These are phyloP conservation scores for Naegleria lovaniensis DNA, from an alignment of 208 protist genomes.

Conservation along the genomic window DNA sequence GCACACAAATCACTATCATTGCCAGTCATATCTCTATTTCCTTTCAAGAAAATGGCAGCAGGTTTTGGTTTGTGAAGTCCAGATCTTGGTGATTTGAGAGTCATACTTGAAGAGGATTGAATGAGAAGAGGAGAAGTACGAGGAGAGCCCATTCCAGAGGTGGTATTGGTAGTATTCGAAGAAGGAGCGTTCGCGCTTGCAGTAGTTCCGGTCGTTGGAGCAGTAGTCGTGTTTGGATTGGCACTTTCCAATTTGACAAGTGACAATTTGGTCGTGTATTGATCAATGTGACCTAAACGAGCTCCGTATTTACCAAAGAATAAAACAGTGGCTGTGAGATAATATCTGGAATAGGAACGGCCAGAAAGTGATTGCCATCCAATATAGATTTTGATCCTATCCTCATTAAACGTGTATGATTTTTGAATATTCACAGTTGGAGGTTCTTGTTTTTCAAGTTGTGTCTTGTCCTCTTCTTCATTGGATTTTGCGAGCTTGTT, in stretches of 20 bases:
- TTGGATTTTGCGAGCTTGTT: not conserved
- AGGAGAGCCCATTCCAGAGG: not conserved
- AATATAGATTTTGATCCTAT: not conserved
- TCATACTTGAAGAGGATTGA: not conserved
- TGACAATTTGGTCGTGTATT: not conserved
- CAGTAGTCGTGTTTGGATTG: not conserved
- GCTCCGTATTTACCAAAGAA: conserved; percentile 1
- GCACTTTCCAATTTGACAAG: not conserved
- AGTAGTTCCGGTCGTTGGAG: not conserved
- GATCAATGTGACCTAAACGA: not conserved
- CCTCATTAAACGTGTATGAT: not conserved
- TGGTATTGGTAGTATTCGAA: not conserved
- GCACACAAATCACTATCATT: not conserved
- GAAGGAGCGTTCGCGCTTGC: not conserved
- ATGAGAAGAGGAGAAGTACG: not conserved
- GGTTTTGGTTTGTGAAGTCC: not conserved
- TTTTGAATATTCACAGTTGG: not conserved
- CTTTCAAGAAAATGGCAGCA: not conserved
- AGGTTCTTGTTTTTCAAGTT: not conserved
- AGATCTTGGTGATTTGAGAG: not conserved
- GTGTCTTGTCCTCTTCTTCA: not conserved
- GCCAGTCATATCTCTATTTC: not conserved
- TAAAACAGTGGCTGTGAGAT: not conserved
- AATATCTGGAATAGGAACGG: not conserved
- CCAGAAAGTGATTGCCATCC: not conserved